Evolutionary conservation across 345 rosid species (phyloP).

Genomic region (Euclidium syriacum): DNA sequence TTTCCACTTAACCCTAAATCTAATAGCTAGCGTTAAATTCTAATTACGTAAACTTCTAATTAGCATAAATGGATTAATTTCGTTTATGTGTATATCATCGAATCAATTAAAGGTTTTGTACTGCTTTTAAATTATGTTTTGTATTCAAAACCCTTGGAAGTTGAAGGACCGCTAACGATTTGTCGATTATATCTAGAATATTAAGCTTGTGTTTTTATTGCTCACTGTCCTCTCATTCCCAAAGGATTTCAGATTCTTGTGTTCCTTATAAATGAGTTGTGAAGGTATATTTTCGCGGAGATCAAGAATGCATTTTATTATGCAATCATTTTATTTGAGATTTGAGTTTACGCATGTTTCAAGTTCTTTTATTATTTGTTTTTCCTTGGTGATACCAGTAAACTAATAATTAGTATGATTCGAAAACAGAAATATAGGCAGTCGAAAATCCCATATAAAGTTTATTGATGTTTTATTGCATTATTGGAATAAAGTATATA

Average conservation of each 20-base stretch:
- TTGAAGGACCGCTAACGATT: too few relatives aligned
- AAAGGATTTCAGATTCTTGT: too few relatives aligned
- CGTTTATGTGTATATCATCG: not conserved
- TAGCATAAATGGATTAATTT: not conserved
- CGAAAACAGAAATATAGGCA: not conserved
- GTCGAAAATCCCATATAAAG: not conserved
- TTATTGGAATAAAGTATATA: not conserved
- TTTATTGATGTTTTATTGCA: not conserved
- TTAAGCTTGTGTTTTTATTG: too few relatives aligned
- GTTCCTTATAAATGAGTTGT: too few relatives aligned
- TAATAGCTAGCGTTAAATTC: too few relatives aligned
- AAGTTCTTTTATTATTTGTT: not conserved
- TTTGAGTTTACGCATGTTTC: not conserved
- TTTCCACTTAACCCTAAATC: too few relatives aligned
- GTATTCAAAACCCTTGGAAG: too few relatives aligned
- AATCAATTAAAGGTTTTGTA: not conserved
- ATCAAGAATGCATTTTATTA: not conserved
- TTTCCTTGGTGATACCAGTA: not conserved
- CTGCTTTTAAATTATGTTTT: not conserved
- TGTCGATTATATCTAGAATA: too few relatives aligned
- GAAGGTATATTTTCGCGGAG: not conserved
- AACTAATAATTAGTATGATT: not conserved
- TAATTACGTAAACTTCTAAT: not conserved
- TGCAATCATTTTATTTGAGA: not conserved
- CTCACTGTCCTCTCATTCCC: not conserved